These are phyloP conservation scores for Boletus sp. DNA, from an alignment of 768 basidiomycete species.

Conservation along the genomic window DNA sequence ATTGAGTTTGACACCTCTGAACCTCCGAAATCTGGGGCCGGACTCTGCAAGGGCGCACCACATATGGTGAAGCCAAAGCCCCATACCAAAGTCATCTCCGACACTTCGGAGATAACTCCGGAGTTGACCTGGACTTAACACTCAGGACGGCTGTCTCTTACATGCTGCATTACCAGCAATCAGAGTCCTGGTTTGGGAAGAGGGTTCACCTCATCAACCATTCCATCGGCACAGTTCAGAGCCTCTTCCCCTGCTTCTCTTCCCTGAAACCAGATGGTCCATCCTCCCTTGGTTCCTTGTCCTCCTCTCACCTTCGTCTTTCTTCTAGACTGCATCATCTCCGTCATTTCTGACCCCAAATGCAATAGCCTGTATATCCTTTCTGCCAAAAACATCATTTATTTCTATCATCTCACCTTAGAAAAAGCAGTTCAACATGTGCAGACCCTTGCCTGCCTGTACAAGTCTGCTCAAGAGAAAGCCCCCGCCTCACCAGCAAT, in stretches of 20 bases:
- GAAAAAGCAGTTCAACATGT: constrained; percentile 68
- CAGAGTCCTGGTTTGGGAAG: constrained; percentile 91
- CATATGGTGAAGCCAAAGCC: too few species aligned
- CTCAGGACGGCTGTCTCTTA: constrained; percentile 86
- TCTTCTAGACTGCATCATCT: constrained; percentile 64
- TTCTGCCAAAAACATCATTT: constrained; percentile 61
- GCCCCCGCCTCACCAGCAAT: constrained; percentile 74
- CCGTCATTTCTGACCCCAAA: constrained; percentile 61
- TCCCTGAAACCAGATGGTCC: constrained; percentile 63
- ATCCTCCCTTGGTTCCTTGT: constrained; percentile 18
- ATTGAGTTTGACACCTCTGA: too few species aligned
- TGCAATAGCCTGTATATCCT: constrained; percentile 80
- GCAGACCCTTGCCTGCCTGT: constrained; percentile 69
- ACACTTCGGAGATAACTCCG: too few species aligned
- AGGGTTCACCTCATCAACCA: constrained; percentile 84
- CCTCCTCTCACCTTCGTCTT: constrained; percentile 3
- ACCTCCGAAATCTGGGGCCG: too few species aligned
- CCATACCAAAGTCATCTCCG: too few species aligned
- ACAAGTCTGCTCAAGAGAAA: constrained; percentile 77
- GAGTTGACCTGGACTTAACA: too few species aligned
- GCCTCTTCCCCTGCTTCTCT: constrained; percentile 75
- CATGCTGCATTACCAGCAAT: constrained; percentile 88
- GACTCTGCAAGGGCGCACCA: too few species aligned
- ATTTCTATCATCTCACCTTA: constrained; percentile 59
- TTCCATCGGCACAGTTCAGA: constrained; percentile 74